A percentile compares a stretch with the other conserved stretches of the same genome.
phyloP scores from a whole-genome alignment of 164 flowering plant species.

The Saururus chinensis region DNA sequence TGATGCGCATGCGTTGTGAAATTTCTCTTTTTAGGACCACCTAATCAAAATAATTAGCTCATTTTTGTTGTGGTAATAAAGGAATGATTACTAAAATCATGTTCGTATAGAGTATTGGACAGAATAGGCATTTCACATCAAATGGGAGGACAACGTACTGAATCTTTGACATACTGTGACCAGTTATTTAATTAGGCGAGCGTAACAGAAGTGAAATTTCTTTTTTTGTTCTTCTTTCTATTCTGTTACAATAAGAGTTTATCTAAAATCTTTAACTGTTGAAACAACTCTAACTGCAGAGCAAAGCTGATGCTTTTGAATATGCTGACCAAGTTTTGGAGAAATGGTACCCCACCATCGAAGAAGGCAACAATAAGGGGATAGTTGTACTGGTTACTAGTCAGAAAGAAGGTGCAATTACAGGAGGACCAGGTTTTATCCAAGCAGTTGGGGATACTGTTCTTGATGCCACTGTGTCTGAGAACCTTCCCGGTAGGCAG shows the following conservation, averaged over 20 bases:
- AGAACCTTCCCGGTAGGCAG: slow-evolving; percentile 82
- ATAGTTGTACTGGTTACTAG: slow-evolving; percentile 89
- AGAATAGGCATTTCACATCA: neutral
- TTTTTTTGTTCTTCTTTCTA: neutral
- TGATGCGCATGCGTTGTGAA: too few species aligned
- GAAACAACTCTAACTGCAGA: slow-evolving; percentile 25
- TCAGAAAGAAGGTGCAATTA: slow-evolving; percentile 95
- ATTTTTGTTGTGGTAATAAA: too few species aligned
- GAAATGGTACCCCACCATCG: slow-evolving; percentile 82
- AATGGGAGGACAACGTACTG: neutral
- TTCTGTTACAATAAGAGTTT: neutral
- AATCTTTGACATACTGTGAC: neutral
- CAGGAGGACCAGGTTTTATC: slow-evolving; percentile 90
- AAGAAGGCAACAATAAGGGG: slow-evolving; percentile 89
- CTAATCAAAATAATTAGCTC: too few species aligned
- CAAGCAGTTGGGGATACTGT: slow-evolving; percentile 78
- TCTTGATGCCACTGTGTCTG: slow-evolving; percentile 88
- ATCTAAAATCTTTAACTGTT: neutral
- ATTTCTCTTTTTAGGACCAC: too few species aligned
- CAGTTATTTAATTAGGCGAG: neutral
- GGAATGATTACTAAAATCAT: neutral
- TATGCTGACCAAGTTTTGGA: slow-evolving; percentile 94
- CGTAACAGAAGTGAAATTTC: neutral
- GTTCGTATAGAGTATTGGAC: neutral
- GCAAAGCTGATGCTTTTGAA: slow-evolving; percentile 98